Evolutionary conservation across 2,329 filamentous ascomycete species (phyloP), one percentile per base, ranked within the genome.

Genomic region (Harringtonia lauricola): DNA sequence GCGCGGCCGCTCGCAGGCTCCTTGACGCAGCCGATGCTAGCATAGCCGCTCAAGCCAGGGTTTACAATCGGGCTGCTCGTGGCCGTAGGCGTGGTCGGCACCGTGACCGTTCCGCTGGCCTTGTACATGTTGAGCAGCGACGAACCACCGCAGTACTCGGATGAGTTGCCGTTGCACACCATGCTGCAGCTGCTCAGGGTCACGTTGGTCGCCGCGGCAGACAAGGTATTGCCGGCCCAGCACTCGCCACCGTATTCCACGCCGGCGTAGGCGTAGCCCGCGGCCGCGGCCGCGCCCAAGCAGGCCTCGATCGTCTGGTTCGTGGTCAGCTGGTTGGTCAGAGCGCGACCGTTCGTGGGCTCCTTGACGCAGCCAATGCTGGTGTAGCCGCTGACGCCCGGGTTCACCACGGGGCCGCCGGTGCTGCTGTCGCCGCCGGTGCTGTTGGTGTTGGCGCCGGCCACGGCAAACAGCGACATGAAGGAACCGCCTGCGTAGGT

Each of bases 401-500:
- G 55, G 47, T 69, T 69, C 3, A 63, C 59, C 8, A 52, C 47
- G 1, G 61, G 59, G 2, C 45, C 54, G 2, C 49, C 41, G 2
- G 52, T 51, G 2, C 26, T 31, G 8, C 26, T 22, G 14, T 17
- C 15, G 8, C 42, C 12, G 31, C 41, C 19, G n/a, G 28, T 45
- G 18, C 44, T 34, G 29, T 48, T 48, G 34, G 47, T 51, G 36
- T 8, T n/a, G 5, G 48, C 52, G 8, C 55, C 51, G 4, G 52
- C 48, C 22, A 65, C 61, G 4, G 64, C 66, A 42, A 72, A 76
- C 2, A 75, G 50, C 35, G 66, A 75, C 43, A 77, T 63, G 55
- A 64, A 71, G 8, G 62, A 46, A 28, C 62, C 60, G 8, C 59
- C 59, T 9, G 51, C 54, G 15, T 52, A 54, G 2, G 56, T 49